A percentile compares a stretch with the other conserved stretches of the same genome.
Conservation (phyloP, 2,329 filamentous ascomycete species). For the Lachnellula cervina region DNA sequence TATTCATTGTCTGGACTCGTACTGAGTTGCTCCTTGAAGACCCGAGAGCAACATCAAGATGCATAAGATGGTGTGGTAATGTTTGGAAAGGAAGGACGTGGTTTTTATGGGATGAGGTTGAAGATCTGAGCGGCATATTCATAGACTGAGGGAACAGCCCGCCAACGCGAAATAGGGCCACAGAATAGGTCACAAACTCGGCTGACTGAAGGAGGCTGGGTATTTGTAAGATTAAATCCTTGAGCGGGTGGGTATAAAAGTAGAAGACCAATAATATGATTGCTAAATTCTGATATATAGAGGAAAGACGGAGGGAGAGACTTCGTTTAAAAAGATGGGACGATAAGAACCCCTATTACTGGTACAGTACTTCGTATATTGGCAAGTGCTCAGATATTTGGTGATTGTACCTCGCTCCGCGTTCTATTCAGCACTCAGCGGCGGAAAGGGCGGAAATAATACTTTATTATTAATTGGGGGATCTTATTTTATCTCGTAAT, state of each 20-base stretch:
- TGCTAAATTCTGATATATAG: no score
- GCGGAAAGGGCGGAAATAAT: not conserved
- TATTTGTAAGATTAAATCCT: no score
- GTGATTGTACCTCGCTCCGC: no score
- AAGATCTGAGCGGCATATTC: not conserved
- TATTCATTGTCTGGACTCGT: not conserved
- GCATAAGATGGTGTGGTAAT: not conserved
- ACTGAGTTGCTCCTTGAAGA: not conserved
- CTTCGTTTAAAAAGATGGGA: not conserved
- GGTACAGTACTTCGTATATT: no score
- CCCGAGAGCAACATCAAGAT: not conserved
- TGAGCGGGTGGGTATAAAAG: no score
- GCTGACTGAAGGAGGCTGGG: no score
- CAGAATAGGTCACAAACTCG: not conserved
- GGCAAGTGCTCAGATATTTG: not conserved
- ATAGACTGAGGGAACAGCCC: no score
- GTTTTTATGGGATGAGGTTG: not conserved
- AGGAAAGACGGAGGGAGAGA: not conserved
- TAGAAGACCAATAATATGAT: no score
- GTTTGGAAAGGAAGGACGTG: not conserved
- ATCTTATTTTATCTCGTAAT: conserved; percentile 15
- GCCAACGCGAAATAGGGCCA: not conserved
- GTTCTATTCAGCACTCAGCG: no score
- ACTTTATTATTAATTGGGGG: not conserved
- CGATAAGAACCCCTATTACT: not conserved